Evolutionary conservation across 441 rosid species (phyloP).

Genomic region (Arabidopsis lyrata): DNA sequence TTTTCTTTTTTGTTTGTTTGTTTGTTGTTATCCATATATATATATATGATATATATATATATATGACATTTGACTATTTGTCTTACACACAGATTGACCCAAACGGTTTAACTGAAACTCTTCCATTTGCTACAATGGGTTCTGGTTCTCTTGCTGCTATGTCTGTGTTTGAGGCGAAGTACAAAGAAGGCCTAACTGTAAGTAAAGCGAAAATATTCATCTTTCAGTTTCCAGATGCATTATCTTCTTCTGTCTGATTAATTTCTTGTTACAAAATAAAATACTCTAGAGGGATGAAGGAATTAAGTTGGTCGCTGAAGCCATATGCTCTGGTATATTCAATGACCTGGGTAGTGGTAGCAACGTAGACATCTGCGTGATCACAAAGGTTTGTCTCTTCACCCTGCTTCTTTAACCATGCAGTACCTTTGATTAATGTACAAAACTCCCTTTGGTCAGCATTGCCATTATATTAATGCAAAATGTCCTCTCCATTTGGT

Average conservation of each 20-base stretch:
- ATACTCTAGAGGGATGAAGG: slow-evolving; percentile 85
- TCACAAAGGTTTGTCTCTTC: slow-evolving; percentile 76
- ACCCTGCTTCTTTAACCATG: not conserved
- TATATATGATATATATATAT: too few relatives aligned
- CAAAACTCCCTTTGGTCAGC: not conserved
- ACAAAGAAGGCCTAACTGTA: slow-evolving; percentile 90
- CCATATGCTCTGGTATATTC: slow-evolving; percentile 91
- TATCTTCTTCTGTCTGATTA: slow-evolving; percentile 7
- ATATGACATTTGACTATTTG: slow-evolving; percentile 47
- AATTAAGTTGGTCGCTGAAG: slow-evolving; percentile 73
- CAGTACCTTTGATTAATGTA: not conserved
- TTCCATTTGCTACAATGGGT: slow-evolving; percentile 98
- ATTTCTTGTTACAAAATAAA: slow-evolving; percentile 4
- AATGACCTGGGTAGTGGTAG: slow-evolving; percentile 99
- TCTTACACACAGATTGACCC: slow-evolving; percentile 85
- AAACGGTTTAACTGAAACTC: slow-evolving; percentile 92
- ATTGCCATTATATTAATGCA: slow-evolving; percentile 8
- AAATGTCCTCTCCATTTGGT: not conserved
- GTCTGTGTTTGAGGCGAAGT: slow-evolving; percentile 91
- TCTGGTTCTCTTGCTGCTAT: slow-evolving; percentile 99
- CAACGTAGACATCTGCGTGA: slow-evolving; percentile 96
- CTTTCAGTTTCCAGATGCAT: not conserved
- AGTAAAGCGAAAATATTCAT: slow-evolving; percentile 43
- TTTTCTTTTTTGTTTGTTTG: too few relatives aligned
- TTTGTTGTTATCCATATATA: too few relatives aligned